phyloP scores from a whole-genome alignment of 495 filamentous ascomycete species.

The Cenococcum geophilum region DNA sequence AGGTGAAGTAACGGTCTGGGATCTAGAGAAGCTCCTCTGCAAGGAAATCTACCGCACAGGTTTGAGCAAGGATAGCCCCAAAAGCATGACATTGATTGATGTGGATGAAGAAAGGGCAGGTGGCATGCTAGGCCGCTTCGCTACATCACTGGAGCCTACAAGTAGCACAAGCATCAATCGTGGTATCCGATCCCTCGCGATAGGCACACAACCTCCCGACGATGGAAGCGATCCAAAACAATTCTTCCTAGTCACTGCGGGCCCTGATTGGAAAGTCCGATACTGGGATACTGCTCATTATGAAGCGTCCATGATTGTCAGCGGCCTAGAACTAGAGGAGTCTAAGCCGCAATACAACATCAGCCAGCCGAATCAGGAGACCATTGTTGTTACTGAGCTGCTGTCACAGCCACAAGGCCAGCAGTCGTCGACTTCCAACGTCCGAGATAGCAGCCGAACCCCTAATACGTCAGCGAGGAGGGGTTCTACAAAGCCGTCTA shows the following conservation, averaged over 20 bases:
- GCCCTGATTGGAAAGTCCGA: constrained; percentile 82
- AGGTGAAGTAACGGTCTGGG: constrained; percentile 94
- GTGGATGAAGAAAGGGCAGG: constrained; percentile 86
- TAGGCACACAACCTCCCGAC: constrained; percentile 49
- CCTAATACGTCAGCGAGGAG: constrained; percentile 29
- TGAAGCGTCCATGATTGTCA: constrained; percentile 69
- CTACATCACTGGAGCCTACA: constrained; percentile 55
- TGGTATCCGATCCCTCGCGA: constrained; percentile 47
- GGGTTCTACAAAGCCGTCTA: constrained; percentile 44
- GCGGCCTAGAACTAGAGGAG: constrained; percentile 68
- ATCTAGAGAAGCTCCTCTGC: constrained; percentile 83
- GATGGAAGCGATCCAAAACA: constrained; percentile 53
- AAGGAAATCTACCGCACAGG: constrained; percentile 78
- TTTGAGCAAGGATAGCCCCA: constrained; percentile 46
- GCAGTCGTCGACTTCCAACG: constrained; percentile 40
- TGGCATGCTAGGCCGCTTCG: constrained; percentile 83
- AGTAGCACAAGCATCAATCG: constrained; percentile 46
- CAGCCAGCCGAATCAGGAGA: constrained; percentile 58
- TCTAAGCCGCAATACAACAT: constrained; percentile 65
- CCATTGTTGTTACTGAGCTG: constrained; percentile 68
- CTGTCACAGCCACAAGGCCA: constrained; percentile 36
- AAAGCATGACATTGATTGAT: constrained; percentile 78
- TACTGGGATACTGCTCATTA: constrained; percentile 82
- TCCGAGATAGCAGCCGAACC: constrained; percentile 33
- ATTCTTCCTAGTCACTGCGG: constrained; percentile 76